Conservation (phyloP, 1,284 basidiomycete species). For the Cutaneotrichosporon sp. region DNA sequence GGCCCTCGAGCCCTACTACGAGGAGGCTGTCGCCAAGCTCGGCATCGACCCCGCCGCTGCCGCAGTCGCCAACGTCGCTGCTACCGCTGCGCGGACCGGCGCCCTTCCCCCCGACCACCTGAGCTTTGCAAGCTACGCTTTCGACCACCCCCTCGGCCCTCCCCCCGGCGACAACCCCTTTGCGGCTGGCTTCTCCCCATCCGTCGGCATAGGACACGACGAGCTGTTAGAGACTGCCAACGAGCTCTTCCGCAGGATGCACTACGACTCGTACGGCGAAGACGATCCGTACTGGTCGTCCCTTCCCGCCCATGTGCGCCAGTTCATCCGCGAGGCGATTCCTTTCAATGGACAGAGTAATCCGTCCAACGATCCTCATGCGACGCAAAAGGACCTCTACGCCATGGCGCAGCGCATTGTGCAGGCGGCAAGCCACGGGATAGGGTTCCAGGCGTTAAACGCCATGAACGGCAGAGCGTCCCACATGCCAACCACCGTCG, state of each 20-base stretch:
- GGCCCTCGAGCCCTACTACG: constrained; percentile 13
- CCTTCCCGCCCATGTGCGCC: constrained; percentile 59
- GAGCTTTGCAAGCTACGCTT: constrained; percentile 26
- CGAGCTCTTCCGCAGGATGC: constrained; percentile 55
- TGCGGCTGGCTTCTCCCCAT: constrained; percentile 30
- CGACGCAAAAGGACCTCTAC: constrained; percentile 59
- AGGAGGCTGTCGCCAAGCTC: constrained; percentile 10
- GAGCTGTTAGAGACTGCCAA: constrained; percentile 54
- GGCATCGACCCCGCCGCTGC: constrained; percentile 1
- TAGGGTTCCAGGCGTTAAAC: constrained; percentile 46
- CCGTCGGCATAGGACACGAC: constrained; percentile 51
- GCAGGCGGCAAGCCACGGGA: constrained; percentile 59
- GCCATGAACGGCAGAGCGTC: constrained; percentile 38
- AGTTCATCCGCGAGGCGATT: constrained; percentile 61
- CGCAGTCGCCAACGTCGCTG: not conserved
- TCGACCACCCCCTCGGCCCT: constrained; percentile 11
- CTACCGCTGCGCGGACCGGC: constrained; percentile 2
- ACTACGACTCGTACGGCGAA: constrained; percentile 53
- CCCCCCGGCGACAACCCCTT: constrained; percentile 32
- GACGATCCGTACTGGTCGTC: constrained; percentile 64
- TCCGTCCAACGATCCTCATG: constrained; percentile 33
- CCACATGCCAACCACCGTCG: constrained; percentile 40
- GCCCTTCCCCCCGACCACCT: constrained; percentile 18
- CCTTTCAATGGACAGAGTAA: constrained; percentile 52
- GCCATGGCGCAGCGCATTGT: constrained; percentile 69